Percentiles rank a stretch among this genome's conserved stretches.
These are phyloP conservation scores for Sechiopsis laciniata DNA, from an alignment of 306 rosid species.

Conservation along the genomic window DNA sequence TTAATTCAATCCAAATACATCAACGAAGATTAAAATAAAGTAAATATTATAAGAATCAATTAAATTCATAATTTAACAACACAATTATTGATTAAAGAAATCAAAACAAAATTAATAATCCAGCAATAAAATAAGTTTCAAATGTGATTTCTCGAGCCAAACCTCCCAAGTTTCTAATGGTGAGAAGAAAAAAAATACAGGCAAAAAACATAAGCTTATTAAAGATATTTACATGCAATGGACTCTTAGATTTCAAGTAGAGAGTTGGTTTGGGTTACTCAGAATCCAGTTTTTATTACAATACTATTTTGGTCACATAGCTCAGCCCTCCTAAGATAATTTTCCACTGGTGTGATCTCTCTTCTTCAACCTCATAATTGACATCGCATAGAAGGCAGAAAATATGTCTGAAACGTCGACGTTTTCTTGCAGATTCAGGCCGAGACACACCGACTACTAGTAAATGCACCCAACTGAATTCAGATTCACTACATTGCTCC, in stretches of 20 bases:
- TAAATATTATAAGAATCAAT: no score
- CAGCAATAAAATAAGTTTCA: no score
- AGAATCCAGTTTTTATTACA: slow-evolving; percentile 6
- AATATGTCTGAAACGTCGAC: neutral
- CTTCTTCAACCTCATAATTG: neutral
- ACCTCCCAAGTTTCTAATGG: no score
- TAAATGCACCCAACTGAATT: slow-evolving; percentile 1
- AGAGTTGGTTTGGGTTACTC: neutral
- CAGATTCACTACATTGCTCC: slow-evolving; percentile 16
- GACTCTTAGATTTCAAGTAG: neutral
- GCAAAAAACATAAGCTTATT: neutral
- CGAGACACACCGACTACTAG: neutral
- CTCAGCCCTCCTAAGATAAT: neutral
- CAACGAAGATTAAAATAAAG: no score
- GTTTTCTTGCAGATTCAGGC: neutral
- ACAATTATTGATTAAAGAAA: no score
- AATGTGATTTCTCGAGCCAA: no score
- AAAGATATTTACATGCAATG: neutral
- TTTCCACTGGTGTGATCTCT: neutral
- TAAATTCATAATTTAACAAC: no score
- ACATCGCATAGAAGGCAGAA: neutral
- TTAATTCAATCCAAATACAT: no score
- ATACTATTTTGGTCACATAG: neutral
- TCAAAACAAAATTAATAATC: no score
- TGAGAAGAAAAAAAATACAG: no score